These are phyloP conservation scores for Wickerhamomyces hampshirensis DNA, from an alignment of 805 yeast genomes.

Conservation along the genomic window DNA sequence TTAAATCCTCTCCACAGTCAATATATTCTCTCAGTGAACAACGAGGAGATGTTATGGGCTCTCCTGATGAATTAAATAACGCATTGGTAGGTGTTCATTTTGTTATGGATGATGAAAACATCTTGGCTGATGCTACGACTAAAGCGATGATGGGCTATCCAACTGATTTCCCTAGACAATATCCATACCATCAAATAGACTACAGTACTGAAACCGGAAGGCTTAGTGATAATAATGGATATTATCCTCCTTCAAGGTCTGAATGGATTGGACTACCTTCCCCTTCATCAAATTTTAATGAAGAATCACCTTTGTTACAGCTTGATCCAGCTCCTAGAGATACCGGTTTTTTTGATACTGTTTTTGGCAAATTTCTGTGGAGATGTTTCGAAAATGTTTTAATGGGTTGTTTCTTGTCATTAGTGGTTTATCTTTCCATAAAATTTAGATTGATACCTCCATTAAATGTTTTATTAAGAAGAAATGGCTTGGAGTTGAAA, in stretches of 20 bases:
- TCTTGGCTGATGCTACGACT: slow-evolving; percentile 3
- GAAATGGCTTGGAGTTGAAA: slow-evolving; percentile 28
- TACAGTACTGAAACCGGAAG: slow-evolving; percentile 11
- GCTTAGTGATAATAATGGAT: slow-evolving; percentile 10
- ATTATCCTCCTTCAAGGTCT: slow-evolving; percentile 14
- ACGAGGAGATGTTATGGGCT: slow-evolving; percentile 36
- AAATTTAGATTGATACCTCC: slow-evolving; percentile 30
- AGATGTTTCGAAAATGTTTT: slow-evolving; percentile 36
- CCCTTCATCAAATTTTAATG: slow-evolving; percentile 4
- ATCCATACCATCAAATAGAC: slow-evolving; percentile 11
- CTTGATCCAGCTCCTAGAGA: slow-evolving; percentile 23
- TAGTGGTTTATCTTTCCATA: slow-evolving; percentile 25
- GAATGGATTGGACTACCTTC: slow-evolving; percentile 17
- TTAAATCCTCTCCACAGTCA: slow-evolving; percentile 74
- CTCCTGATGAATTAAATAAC: slow-evolving; percentile 34
- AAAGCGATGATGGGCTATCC: slow-evolving; percentile 18
- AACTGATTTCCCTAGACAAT: slow-evolving; percentile 15
- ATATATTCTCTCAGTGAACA: slow-evolving; percentile 40
- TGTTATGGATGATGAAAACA: slow-evolving; percentile 9
- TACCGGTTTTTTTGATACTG: slow-evolving; percentile 17
- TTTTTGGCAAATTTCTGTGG: slow-evolving; percentile 27
- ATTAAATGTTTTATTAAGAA: slow-evolving; percentile 26
- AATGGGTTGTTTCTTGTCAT: slow-evolving; percentile 27
- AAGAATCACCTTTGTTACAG: slow-evolving; percentile 13
- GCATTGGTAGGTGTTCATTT: slow-evolving; percentile 50